Evolutionary conservation across 2,329 filamentous ascomycete genomes (phyloP).

Genomic region (Xylaria sp.): DNA sequence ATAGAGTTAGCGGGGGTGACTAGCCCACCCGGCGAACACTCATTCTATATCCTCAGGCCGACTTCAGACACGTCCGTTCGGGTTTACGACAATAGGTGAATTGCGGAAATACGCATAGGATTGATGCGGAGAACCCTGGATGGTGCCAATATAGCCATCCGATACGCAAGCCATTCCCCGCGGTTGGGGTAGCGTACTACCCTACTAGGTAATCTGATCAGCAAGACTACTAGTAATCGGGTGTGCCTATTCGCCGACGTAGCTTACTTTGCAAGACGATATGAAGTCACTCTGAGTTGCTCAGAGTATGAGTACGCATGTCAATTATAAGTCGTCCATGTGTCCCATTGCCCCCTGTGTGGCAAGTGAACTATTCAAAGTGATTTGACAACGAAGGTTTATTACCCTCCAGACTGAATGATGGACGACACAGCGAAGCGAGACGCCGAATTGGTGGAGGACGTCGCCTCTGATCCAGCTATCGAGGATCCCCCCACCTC

Average conservation of each 20-base stretch:
- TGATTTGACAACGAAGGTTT: not conserved
- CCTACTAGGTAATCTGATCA: not conserved
- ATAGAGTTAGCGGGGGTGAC: not conserved
- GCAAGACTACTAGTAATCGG: not conserved
- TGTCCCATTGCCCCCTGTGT: not conserved
- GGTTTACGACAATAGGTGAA: not conserved
- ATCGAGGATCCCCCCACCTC: constrained; percentile 20
- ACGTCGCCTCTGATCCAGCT: not conserved
- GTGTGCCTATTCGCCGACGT: not conserved
- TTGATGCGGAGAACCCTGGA: constrained; percentile 6
- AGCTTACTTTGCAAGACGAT: not conserved
- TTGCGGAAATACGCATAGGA: not conserved
- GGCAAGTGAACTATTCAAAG: not conserved
- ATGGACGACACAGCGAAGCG: constrained; percentile 18
- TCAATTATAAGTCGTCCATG: not conserved
- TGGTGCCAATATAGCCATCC: not conserved
- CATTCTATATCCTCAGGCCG: too few species aligned
- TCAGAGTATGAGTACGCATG: too few species aligned
- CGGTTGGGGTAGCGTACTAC: constrained; percentile 8
- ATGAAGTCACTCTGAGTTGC: too few species aligned
- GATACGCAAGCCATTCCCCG: constrained; percentile 10
- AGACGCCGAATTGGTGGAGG: constrained; percentile 3
- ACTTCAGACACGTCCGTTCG: too few species aligned
- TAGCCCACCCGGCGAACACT: not conserved
- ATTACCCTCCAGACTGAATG: not conserved